Conservation (phyloP, 2,329 filamentous ascomycete species). For the Colletotrichum theobromicola region DNA sequence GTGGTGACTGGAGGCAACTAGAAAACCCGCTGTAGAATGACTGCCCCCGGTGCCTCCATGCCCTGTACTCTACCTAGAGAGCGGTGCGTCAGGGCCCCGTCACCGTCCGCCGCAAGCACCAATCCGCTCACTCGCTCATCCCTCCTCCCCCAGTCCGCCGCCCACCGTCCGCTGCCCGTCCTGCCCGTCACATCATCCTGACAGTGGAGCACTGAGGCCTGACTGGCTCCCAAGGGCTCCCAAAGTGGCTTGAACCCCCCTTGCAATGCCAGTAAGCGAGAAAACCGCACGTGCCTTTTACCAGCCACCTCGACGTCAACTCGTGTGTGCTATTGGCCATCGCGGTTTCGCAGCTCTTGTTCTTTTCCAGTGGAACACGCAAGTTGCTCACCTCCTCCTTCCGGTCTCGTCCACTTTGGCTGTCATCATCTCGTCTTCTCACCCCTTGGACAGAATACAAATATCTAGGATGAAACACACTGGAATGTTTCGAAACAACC, state of each 20-base stretch:
- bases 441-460: neutral
- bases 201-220: slow-evolving; percentile 2
- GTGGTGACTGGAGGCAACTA: neutral
- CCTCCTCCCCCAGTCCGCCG: neutral
- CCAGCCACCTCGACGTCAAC: slow-evolving; percentile 14
- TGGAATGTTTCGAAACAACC: slow-evolving; percentile 20
- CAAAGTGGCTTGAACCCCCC: slow-evolving; percentile 10
- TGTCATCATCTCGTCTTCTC: neutral
- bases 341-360: neutral
- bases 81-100: neutral
- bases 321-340: neutral
- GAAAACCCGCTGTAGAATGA: neutral
- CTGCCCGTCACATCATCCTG: slow-evolving; percentile 20
- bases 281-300: slow-evolving; percentile 6
- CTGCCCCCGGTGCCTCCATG: neutral
- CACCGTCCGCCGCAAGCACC: neutral
- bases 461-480: slow-evolving; percentile 12
- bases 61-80: too few relatives aligned
- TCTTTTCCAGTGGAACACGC: neutral
- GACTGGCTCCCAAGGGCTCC: neutral
- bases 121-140: neutral
- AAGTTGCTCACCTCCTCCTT: neutral
- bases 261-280: neutral
- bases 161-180: neutral
- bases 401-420: neutral